phyloP scores from a whole-genome alignment of 2,329 filamentous ascomycete species.

The Lecanoromycetidae sp. region DNA sequence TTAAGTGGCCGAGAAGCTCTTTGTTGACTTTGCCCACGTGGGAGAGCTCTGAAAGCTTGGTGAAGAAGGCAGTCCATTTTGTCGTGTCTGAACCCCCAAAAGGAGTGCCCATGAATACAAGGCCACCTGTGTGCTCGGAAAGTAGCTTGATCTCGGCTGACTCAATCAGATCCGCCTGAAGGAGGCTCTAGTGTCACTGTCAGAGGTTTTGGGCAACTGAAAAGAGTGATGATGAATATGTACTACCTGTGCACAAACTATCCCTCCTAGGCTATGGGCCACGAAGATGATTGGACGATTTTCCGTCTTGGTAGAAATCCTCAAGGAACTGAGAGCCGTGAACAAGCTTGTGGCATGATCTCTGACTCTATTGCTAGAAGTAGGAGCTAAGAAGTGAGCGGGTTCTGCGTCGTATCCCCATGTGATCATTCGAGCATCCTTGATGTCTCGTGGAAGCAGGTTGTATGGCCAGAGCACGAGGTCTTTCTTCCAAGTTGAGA shows the following conservation, averaged over 20 bases:
- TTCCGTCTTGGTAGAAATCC: neutral
- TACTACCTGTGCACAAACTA: slow-evolving; percentile 20
- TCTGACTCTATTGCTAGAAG: neutral
- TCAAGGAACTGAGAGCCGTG: neutral
- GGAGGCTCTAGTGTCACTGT: too few species aligned
- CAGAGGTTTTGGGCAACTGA: too few species aligned
- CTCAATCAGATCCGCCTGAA: too few species aligned
- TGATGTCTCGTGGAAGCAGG: slow-evolving; percentile 26
- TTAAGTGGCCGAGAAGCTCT: too few species aligned
- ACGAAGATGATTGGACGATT: slow-evolving; percentile 22
- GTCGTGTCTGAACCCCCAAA: too few species aligned
- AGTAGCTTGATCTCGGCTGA: too few species aligned
- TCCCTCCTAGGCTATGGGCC: slow-evolving; percentile 29
- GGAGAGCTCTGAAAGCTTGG: too few species aligned
- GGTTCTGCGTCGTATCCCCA: slow-evolving; percentile 33
- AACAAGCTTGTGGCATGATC: neutral
- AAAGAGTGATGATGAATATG: too few species aligned
- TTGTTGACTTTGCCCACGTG: too few species aligned
- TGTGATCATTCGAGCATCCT: slow-evolving; percentile 29
- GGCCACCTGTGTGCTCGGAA: too few species aligned
- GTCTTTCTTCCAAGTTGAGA: slow-evolving; percentile 29
- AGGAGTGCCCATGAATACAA: too few species aligned
- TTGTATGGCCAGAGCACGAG: slow-evolving; percentile 27
- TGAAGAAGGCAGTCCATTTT: too few species aligned
- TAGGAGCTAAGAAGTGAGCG: slow-evolving; percentile 20